Evolutionary conservation across 2,329 filamentous ascomycete species (phyloP).

Genomic region (Lachnum nothofagi): DNA sequence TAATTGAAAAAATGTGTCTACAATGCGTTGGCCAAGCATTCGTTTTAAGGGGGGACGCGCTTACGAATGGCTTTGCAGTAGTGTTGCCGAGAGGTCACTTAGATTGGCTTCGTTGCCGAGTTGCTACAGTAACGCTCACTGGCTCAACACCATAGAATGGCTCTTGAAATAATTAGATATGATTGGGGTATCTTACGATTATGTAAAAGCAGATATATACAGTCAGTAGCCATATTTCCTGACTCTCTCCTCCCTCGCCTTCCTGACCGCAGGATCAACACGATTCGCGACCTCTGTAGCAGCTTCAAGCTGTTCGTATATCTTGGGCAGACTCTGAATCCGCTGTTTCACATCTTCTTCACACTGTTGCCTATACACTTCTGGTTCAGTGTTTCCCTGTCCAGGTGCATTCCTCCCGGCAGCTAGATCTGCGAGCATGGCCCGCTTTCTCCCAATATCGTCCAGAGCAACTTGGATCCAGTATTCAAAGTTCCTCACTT

Average conservation of each 20-base stretch:
- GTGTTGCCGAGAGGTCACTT: too few relatives aligned
- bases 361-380: slow-evolving; percentile 2
- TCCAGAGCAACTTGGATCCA: neutral
- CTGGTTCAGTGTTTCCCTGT: neutral
- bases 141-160: too few relatives aligned
- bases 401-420: neutral
- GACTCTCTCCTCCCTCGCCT: slow-evolving; percentile 2
- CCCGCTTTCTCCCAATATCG: neutral
- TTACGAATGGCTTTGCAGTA: too few relatives aligned
- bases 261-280: slow-evolving; percentile 1
- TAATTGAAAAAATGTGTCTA: too few relatives aligned
- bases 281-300: slow-evolving; percentile 1
- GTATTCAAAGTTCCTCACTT: neutral
- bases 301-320: slow-evolving; percentile 2
- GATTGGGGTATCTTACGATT: neutral
- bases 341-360: neutral
- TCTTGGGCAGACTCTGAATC: neutral
- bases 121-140: too few relatives aligned
- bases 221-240: slow-evolving; percentile 3
- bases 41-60: too few relatives aligned
- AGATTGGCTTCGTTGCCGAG: too few relatives aligned
- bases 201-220: neutral
- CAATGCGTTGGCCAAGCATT: too few relatives aligned
- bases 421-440: neutral
- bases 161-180: too few relatives aligned